These are phyloP conservation scores for Nemania bipapillata DNA, from an alignment of 2,329 filamentous ascomycete species.

Conservation along the genomic window DNA sequence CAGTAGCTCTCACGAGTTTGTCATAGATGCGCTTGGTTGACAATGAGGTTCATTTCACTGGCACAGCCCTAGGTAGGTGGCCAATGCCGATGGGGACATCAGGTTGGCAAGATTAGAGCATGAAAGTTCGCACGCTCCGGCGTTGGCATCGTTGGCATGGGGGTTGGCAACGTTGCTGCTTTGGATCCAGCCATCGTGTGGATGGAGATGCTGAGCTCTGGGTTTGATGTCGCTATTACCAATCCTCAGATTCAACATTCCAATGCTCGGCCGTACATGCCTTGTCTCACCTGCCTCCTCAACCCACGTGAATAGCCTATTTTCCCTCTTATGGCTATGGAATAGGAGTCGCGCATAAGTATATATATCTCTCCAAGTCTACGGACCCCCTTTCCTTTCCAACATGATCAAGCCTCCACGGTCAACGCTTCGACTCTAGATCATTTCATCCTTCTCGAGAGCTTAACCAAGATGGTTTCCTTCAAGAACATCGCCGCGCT, in stretches of 20 bases:
- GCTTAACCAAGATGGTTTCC: conserved; percentile 44
- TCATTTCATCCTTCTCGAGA: conserved; percentile 17
- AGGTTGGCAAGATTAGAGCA: conserved; percentile 29
- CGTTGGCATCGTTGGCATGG: conserved; percentile 29
- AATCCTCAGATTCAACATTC: conserved; percentile 29
- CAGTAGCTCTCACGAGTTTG: conserved; percentile 29
- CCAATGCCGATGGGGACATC: conserved; percentile 31
- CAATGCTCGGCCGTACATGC: conserved; percentile 24
- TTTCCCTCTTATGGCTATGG: conserved; percentile 12
- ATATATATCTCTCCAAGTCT: conserved; percentile 38
- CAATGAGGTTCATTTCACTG: conserved; percentile 38
- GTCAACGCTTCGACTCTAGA: conserved; percentile 27
- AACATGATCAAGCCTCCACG: conserved; percentile 16
- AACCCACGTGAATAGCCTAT: conserved; percentile 41
- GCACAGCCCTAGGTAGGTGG: conserved; percentile 33
- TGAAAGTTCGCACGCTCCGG: conserved; percentile 28
- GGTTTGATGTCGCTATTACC: conserved; percentile 22
- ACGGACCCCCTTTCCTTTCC: conserved; percentile 21
- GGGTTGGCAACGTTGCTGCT: conserved; percentile 48
- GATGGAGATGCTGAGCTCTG: conserved; percentile 29
- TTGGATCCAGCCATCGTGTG: conserved; percentile 30
- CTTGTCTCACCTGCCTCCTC: conserved; percentile 31
- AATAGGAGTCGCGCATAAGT: conserved; percentile 23
- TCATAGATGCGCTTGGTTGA: conserved; percentile 33
- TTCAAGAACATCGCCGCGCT: conserved; percentile 42